Conservation (phyloP, 345 rosid genomes). For the Luvunga scandens region DNA sequence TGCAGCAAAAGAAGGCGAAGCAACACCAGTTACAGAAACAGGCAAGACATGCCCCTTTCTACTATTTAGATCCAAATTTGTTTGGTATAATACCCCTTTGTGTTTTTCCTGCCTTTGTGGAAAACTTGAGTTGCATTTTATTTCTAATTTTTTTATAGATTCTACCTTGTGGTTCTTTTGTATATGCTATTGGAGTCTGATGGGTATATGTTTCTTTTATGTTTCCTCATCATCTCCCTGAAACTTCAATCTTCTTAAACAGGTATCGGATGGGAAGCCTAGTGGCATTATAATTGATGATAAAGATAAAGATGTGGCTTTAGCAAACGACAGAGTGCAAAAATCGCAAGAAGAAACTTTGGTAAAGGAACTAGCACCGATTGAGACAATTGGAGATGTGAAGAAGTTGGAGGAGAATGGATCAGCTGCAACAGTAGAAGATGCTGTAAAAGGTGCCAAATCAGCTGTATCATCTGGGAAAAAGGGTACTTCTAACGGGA, state of each 20-base stretch:
- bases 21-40: constrained; percentile 47
- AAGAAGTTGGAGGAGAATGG: constrained; percentile 22
- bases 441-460: not conserved
- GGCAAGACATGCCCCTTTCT: constrained; percentile 27
- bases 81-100: not conserved
- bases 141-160: not conserved
- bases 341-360: constrained; percentile 15
- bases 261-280: constrained; percentile 31
- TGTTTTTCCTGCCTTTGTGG: not conserved
- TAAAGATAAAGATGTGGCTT: not conserved
- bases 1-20: constrained; percentile 50
- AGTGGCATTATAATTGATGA: constrained; percentile 2
- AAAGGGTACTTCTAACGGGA: constrained; percentile 16
- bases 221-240: not conserved
- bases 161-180: not conserved
- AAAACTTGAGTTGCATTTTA: not conserved
- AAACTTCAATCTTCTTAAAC: not conserved
- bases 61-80: not conserved
- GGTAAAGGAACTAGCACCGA: constrained; percentile 10
- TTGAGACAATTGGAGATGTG: constrained; percentile 27
- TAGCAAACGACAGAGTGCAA: constrained; percentile 16
- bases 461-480: constrained; percentile 19
- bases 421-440: constrained; percentile 18
- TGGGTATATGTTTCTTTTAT: not conserved
- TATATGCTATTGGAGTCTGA: not conserved